Base-by-base conservation (phyloP, 768 basidiomycete genomes). In the Tulasnella sp. region DNA sequence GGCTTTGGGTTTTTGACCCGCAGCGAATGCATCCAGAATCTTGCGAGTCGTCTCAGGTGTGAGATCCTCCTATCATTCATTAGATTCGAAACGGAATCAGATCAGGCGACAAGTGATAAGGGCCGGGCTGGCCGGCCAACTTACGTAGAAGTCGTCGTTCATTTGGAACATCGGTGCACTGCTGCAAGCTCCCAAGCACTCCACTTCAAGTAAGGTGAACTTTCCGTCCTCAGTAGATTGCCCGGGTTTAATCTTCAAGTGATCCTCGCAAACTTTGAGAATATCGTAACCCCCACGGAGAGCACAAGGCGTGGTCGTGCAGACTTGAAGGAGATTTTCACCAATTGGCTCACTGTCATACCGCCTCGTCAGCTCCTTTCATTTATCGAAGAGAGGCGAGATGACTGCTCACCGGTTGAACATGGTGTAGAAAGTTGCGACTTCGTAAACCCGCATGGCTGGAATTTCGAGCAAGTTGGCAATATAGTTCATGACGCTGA, bases 381-480 rank as follows among this genome's bases (percentile, higher is more conserved):
- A 70, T 37, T 70, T 29, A n/a, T n/a, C 25, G 40, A 19, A 34
- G 6, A 58, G 42, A 52, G 73, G 19, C 54, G 45, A 34, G 49
- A 37, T n/a, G 42, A 74, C 22, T 38, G 78, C 88, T 80, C 77
- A 94, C 94, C 96, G 89, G 86, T 98, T 99, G 88, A 98, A 99
- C 97, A 99, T 99, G 80, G 97, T 99, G 84, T 99, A 99, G 85
- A 99, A 99, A 17, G 95, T 96, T 22, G 97, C 97, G 71, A 99
- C 97, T 84, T 99, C 97, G 83, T 99, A 99, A 1, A 98, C 97
- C 12, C 97, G 92, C 97, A 99, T 99, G 72, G 94, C 93, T 12
- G 93, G 94, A 89, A 99, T 92, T 81, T 92, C 94, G 38, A 99
- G 87, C 39, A 97, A 86, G 79, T 93, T 92, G 0, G 97, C 97